Evolutionary conservation across 2,329 filamentous ascomycete species (phyloP).

Genomic region (Sclerotinia nivalis): DNA sequence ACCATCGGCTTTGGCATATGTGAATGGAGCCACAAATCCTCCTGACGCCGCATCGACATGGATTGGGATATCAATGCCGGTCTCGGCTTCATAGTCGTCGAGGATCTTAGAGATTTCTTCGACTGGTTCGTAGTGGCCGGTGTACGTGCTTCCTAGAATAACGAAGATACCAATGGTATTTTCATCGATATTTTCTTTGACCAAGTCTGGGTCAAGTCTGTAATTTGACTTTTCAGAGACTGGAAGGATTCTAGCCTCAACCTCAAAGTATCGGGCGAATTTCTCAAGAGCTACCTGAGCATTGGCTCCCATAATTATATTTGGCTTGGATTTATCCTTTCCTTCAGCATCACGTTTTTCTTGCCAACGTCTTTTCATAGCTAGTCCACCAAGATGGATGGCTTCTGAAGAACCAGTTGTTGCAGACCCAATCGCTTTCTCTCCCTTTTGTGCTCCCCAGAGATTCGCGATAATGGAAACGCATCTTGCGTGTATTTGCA

Average conservation of each 20-base stretch:
- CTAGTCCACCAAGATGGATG: conserved; percentile 68
- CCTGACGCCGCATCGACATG: conserved; percentile 64
- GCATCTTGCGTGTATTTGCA: conserved; percentile 65
- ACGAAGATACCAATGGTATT: conserved; percentile 77
- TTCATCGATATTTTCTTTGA: conserved; percentile 69
- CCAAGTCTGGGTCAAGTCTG: conserved; percentile 62
- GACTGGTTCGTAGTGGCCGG: conserved; percentile 72
- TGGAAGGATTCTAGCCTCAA: conserved; percentile 65
- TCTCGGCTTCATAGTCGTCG: conserved; percentile 61
- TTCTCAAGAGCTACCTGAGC: conserved; percentile 74
- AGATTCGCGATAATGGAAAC: conserved; percentile 67
- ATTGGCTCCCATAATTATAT: conserved; percentile 74
- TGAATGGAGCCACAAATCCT: conserved; percentile 63
- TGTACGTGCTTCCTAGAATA: conserved; percentile 72
- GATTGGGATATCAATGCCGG: conserved; percentile 66
- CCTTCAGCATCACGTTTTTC: conserved; percentile 59
- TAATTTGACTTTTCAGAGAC: conserved; percentile 62
- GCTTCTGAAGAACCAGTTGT: conserved; percentile 72
- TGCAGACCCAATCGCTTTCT: conserved; percentile 66
- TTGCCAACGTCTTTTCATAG: conserved; percentile 76
- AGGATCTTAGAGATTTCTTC: conserved; percentile 66
- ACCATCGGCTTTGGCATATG: conserved; percentile 55
- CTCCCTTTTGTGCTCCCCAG: conserved; percentile 61
- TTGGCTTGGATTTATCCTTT: conserved; percentile 64
- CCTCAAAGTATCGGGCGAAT: conserved; percentile 73